Evolutionary conservation across 2,329 filamentous ascomycete genomes (phyloP), one percentile per base, ranked within the genome.

Genomic region (Exophiala bonariae): DNA sequence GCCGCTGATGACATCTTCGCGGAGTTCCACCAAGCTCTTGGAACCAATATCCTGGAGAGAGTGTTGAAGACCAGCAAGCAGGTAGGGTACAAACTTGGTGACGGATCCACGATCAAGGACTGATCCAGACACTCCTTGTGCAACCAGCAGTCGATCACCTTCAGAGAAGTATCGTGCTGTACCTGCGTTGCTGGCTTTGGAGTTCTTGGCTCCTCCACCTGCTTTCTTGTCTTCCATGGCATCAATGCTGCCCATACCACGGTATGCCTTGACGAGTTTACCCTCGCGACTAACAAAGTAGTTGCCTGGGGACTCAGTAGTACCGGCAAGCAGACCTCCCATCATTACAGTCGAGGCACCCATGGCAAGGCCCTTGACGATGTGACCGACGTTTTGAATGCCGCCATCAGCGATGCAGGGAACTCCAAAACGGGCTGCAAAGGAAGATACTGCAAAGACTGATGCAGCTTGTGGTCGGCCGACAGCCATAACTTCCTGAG

Each of bases 171-270:
- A 99, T 54, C 93, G 86, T 35, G 93, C 93, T 55, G 95, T 97
- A 64, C 93, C 93, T 46, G 93, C 93, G 67, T 97, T 99, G 68
- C 74, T 78, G n/a, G 77, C 75, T 67, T 84, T 82, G 61, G 75
- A 73, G 71, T 84, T 85, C 73, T 85, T 87, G 63, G 76, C 74
- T 19, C 52, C 50, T 58, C 85, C 86, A 45, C 87, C 89, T 9
- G 91, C 90, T 79, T 96, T 96, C 82, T 93, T 96, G 75, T 97
- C 92, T 75, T 97, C 91, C 93, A 99, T 99, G 59, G 93, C 93
- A 63, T 96, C 93, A 66, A 99, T 99, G 72, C 86, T 91, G 59
- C 93, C 93, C 93, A 99, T 99, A 51, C 93, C 93, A 71, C 93
- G 88, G 80, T 99, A 99, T 32, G 93, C 91, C 81, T 99, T 99